Evolutionary conservation across 345 rosid species (phyloP).

Genomic region (Ailanthus altissimus): DNA sequence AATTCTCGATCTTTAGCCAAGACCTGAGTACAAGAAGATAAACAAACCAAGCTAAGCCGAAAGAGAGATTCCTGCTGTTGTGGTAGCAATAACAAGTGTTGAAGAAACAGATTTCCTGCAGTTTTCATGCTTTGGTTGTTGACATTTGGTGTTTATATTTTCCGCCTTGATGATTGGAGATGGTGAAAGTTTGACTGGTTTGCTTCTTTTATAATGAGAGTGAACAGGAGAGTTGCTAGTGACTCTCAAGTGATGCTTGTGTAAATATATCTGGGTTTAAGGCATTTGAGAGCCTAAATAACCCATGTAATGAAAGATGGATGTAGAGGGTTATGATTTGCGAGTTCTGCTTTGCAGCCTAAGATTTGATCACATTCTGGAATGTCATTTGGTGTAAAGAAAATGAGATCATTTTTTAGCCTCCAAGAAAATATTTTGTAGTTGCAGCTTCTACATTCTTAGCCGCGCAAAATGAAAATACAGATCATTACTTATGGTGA

Average conservation of each 20-base stretch:
- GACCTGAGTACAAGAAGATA: slow-evolving; percentile 21
- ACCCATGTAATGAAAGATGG: background rate
- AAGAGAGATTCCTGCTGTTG: background rate
- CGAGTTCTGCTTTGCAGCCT: background rate
- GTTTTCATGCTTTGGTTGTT: background rate
- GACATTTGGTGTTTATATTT: background rate
- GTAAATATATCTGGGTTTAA: background rate
- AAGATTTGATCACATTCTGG: background rate
- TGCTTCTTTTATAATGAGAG: background rate
- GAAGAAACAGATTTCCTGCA: background rate
- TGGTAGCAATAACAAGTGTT: background rate
- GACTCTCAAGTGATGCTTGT: background rate
- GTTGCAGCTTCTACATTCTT: background rate
- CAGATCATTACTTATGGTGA: too few species aligned
- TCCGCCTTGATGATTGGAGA: background rate
- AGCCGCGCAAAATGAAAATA: background rate
- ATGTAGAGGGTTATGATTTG: background rate
- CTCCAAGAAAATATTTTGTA: background rate
- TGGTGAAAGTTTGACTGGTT: background rate
- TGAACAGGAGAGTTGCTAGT: background rate
- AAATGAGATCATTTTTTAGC: background rate
- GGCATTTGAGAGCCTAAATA: background rate
- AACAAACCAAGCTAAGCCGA: background rate
- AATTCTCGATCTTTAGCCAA: slow-evolving; percentile 34
- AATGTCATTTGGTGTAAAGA: slow-evolving; percentile 1